Base-by-base conservation (phyloP, 2,329 filamentous ascomycete genomes). In the Penicillium sp. region DNA sequence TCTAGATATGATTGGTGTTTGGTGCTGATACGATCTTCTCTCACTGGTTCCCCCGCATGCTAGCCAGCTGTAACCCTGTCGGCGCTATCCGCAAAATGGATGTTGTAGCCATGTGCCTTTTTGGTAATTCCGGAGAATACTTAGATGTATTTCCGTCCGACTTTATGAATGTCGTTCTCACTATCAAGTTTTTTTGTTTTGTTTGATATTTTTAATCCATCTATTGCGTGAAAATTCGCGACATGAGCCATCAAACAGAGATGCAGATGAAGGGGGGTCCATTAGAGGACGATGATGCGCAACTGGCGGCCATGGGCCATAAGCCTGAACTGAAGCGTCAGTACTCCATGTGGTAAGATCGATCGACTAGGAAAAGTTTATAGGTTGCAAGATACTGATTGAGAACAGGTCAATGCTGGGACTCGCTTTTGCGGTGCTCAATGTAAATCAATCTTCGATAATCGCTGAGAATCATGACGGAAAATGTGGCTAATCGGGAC, bases 371-470 rank as follows among this genome's bases (percentile, higher is more conserved):
- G 4, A 19, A 33, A 16, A 30, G 4, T 43, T 19, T 10, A 38
- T 16, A 4, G n/a, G 14, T 25, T 38, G 3, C 35, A 25, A 22
- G 7, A 16, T 58, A 46, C 38, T 52, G 28, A 58, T 19, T 3
- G 22, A 7, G n/a, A 5, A 7, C 25, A 74, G 73, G 59, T 82
- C 84, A 25, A 87, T 87, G 84, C 76, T 87, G 30, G 85, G 84
- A 6, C 75, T 87, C 53, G 85, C 84, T 0, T 87, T 87, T 69
- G 84, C 85, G 13, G 87, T 87, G 56, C 73, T 87, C 55, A 87
- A 87, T 70, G 72, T 74, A 58, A 25, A 68, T 10, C 10, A 25
- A 13, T 35, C 14, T 2, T 3, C 6, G 10, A 14, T 13, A 4
- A n/a, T 28, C 22, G 11, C n/a, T 7, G 6, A 43, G 6, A 2